Evolutionary conservation across 2,329 filamentous ascomycete genomes (phyloP).

Genomic region (Fusarium mundagurra): DNA sequence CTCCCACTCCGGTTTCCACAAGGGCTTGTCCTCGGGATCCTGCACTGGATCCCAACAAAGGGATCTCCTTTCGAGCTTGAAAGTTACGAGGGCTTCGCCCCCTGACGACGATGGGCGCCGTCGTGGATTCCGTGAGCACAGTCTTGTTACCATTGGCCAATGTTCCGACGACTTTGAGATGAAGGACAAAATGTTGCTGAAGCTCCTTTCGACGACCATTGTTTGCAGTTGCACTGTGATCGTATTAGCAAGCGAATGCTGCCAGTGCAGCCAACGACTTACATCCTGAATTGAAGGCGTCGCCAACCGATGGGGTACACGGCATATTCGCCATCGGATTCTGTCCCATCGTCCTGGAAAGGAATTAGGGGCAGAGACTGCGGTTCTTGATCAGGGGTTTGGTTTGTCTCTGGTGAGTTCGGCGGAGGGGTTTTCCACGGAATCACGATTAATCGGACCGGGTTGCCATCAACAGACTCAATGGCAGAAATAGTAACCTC

Average conservation of each 20-base stretch:
- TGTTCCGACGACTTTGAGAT: conserved; percentile 85
- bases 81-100: conserved; percentile 95
- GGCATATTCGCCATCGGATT: conserved; percentile 80
- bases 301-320: conserved; percentile 96
- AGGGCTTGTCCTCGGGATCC: conserved; percentile 81
- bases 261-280: conserved; percentile 45
- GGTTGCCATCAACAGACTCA: conserved; percentile 92
- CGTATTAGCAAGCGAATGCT: conserved; percentile 11
- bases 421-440: conserved; percentile 96
- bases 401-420: conserved; percentile 73
- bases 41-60: conserved; percentile 80
- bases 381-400: conserved; percentile 83
- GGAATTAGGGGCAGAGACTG: conserved; percentile 79
- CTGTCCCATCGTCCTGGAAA: conserved; percentile 68
- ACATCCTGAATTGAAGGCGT: conserved; percentile 88
- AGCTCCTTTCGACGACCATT: conserved; percentile 94
- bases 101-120: conserved; percentile 91
- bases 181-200: conserved; percentile 94
- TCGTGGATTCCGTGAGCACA: conserved; percentile 83
- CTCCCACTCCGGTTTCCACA: conserved; percentile 69
- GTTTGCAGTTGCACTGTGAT: conserved; percentile 84
- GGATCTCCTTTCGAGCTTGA: conserved; percentile 91
- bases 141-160: conserved; percentile 85
- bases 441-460: conserved; percentile 93
- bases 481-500: conserved; percentile 92